Evolutionary conservation across 495 filamentous ascomycete species (phyloP).

Genomic region (Pseudevernia furfuracea): DNA sequence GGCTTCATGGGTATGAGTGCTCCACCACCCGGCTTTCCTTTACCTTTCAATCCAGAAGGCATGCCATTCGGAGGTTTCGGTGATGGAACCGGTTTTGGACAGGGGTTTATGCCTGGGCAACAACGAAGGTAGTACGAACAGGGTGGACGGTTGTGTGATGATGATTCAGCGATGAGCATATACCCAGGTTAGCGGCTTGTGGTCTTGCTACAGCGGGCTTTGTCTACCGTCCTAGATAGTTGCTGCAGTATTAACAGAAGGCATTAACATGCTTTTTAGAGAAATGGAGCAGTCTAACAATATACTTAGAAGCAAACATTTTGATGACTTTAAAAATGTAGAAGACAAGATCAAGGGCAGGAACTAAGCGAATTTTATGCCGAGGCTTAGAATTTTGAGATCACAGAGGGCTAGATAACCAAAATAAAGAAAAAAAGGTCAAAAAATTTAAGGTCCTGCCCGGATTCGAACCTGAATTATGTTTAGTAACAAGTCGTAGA

Average conservation of each 20-base stretch:
- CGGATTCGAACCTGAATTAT: no score
- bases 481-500: no score
- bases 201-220: conserved; percentile 12
- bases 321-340: no score
- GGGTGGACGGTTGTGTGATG: conserved; percentile 11
- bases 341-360: no score
- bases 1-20: conserved; percentile 37
- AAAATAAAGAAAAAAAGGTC: no score
- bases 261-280: not conserved
- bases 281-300: not conserved
- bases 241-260: not conserved
- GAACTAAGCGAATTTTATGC: no score
- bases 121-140: conserved; percentile 15
- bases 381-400: no score
- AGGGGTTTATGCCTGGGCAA: conserved; percentile 10
- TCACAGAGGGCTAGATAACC: no score
- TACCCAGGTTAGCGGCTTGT: conserved; percentile 19
- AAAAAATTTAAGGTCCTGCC: no score
- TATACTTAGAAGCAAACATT: no score
- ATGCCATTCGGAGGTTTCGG: conserved; percentile 14
- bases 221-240: not conserved
- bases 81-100: conserved; percentile 15
- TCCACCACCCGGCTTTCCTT: conserved; percentile 40
- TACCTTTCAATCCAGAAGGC: conserved; percentile 40
- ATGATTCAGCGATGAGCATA: conserved; percentile 16